A percentile compares a stretch with the other conserved stretches of the same genome.
Evolutionary conservation across 495 filamentous ascomycete genomes (phyloP).

Genomic region (Chaetomidium leptoderma): DNA sequence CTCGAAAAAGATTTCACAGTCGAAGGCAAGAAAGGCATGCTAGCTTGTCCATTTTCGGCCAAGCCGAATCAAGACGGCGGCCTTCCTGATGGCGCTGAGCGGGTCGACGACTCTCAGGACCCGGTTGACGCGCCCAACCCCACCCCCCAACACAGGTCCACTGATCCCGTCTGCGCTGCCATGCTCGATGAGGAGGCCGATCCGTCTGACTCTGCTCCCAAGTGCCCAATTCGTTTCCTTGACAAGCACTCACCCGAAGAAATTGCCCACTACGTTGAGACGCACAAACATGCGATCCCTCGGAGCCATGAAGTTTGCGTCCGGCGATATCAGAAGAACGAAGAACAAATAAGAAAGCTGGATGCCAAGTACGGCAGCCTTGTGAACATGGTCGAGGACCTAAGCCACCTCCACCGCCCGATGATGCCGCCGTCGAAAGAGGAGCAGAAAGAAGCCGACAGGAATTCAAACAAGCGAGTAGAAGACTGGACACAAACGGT

Average conservation of each 20-base stretch:
- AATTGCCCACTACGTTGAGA: slow-evolving; percentile 82
- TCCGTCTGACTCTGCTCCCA: slow-evolving; percentile 45
- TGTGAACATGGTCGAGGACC: slow-evolving; percentile 82
- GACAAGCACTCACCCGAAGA: slow-evolving; percentile 89
- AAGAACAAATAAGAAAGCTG: slow-evolving; percentile 72
- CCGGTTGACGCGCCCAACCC: slow-evolving; percentile 26
- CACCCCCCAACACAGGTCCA: slow-evolving; percentile 41
- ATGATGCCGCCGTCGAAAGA: slow-evolving; percentile 63
- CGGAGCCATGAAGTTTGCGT: slow-evolving; percentile 89
- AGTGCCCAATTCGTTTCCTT: slow-evolving; percentile 84
- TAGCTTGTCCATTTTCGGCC: slow-evolving; percentile 58
- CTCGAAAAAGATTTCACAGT: slow-evolving; percentile 65
- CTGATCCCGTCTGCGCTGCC: slow-evolving; percentile 59
- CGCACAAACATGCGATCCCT: slow-evolving; percentile 87
- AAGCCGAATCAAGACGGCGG: slow-evolving; percentile 25
- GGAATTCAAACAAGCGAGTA: slow-evolving; percentile 58
- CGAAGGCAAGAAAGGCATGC: slow-evolving; percentile 54
- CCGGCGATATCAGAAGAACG: slow-evolving; percentile 76
- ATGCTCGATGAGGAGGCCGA: slow-evolving; percentile 50
- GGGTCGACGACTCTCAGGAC: slow-evolving; percentile 26
- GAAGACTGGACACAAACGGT: slow-evolving; percentile 78
- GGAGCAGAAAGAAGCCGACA: slow-evolving; percentile 42
- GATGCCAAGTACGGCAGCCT: slow-evolving; percentile 89
- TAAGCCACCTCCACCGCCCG: slow-evolving; percentile 76
- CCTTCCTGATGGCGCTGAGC: slow-evolving; percentile 9